Percentiles rank a stretch among this genome's conserved stretches.
These are phyloP conservation scores for Yarrowia keelungensis DNA, from an alignment of 805 yeast species.

Conservation along the genomic window DNA sequence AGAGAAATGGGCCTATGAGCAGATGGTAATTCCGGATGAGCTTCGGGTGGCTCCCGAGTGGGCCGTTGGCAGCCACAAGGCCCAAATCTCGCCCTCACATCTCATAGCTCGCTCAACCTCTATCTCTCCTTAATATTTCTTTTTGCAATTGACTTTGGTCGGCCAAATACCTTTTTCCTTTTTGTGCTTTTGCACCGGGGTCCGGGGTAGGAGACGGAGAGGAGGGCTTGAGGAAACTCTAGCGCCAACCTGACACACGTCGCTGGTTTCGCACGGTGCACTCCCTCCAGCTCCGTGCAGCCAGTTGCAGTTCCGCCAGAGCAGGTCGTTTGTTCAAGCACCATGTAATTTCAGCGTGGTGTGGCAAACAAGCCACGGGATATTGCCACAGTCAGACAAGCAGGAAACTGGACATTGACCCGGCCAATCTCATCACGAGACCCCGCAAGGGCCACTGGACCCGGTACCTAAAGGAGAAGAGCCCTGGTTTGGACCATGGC, in stretches of 20 bases:
- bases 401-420: background rate
- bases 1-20: too few species aligned
- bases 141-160: background rate
- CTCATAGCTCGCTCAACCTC: too few species aligned
- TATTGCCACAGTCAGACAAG: background rate
- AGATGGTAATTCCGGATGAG: too few species aligned
- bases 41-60: too few species aligned
- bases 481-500: too few species aligned
- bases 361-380: background rate
- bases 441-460: background rate
- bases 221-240: background rate
- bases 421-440: background rate
- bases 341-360: background rate
- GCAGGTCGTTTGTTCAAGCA: background rate
- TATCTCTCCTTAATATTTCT: background rate
- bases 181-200: slow-evolving; percentile 18
- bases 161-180: background rate
- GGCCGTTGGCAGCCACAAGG: too few species aligned
- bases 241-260: slow-evolving; percentile 34
- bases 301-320: slow-evolving; percentile 4
- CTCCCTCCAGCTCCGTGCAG: slow-evolving; percentile 5
- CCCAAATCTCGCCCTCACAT: too few species aligned
- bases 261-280: slow-evolving; percentile 22
- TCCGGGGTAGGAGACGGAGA: slow-evolving; percentile 15
- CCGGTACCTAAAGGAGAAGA: too few species aligned